Percentiles rank a stretch among this genome's conserved stretches.
phyloP scores from a whole-genome alignment of 2,329 filamentous ascomycete species.

The Fusarium subglutinans region DNA sequence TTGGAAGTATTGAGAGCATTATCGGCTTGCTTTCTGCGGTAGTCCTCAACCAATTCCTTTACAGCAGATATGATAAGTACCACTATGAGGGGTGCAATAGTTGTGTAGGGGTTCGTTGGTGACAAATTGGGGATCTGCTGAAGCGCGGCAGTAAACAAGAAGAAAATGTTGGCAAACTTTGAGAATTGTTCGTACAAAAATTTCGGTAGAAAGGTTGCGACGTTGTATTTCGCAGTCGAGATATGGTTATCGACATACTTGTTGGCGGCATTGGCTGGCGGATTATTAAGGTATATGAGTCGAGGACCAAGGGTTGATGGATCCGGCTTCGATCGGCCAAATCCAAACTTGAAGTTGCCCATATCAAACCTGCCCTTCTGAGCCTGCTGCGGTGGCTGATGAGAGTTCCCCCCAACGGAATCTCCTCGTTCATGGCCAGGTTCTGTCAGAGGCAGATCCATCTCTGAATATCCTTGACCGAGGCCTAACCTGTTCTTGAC shows the following conservation, averaged over 20 bases:
- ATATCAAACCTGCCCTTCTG: conserved; percentile 65
- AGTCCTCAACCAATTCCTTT: conserved; percentile 95
- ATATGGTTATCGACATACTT: conserved; percentile 97
- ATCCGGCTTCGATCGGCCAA: conserved; percentile 84
- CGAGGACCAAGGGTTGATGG: conserved; percentile 90
- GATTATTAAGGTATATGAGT: conserved; percentile 95
- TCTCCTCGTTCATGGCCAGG: conserved; percentile 56
- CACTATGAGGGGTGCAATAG: conserved; percentile 90
- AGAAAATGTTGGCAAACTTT: conserved; percentile 99
- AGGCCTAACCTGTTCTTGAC: conserved; percentile 93
- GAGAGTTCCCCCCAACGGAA: conserved; percentile 53
- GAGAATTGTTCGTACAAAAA: conserved; percentile 99
- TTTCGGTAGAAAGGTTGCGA: conserved; percentile 92
- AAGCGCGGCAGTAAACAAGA: conserved; percentile 93
- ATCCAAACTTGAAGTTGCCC: conserved; percentile 90
- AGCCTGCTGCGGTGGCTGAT: conserved; percentile 48
- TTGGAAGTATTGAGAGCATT: conserved; percentile 88
- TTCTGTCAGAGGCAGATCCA: conserved; percentile 96
- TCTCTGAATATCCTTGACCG: conserved; percentile 90
- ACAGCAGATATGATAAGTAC: conserved; percentile 94
- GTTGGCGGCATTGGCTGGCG: conserved; percentile 86
- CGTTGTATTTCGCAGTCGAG: conserved; percentile 97
- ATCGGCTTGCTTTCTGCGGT: conserved; percentile 87
- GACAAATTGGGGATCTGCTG: conserved; percentile 97
- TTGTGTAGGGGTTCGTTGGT: conserved; percentile 94